Base-by-base conservation (phyloP, 306 rosid genomes). In the Trifolium pratense region DNA sequence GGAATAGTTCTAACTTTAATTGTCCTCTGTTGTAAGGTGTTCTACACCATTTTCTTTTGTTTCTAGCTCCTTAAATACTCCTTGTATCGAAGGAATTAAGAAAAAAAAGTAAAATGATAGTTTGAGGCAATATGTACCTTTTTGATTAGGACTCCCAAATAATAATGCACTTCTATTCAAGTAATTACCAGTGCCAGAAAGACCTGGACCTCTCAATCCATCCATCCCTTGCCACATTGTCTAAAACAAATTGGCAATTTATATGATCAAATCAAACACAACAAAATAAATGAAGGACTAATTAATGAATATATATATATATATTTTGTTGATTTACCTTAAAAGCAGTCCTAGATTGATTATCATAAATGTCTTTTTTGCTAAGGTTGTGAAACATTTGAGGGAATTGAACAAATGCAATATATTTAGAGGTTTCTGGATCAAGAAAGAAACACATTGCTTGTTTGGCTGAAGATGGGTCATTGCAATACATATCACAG, bases 381-480 rank as follows among this genome's bases (percentile, higher is more conserved):
- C 89, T 80, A 59, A 77, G 70, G 73, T 79, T 85, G 76, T 82
- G 79, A 68, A 82, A 86, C 78, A 82, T 77, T 61, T 86, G 89
- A 77, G 89, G 89, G 83, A 83, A 86, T 66, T 86, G 89, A 61
- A 78, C 86, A 36, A 87, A 71, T 34, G 87, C 73, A 36, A 51
- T 77, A 52, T 39, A 7, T 29, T 78, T 64, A 51, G 80, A 76
- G 6, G 80, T 13, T 20, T 85, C 55, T 6, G 84, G 81, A 73
- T 86, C 89, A 72, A 90, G 96, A 16, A 77, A 89, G 85, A 90
- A 85, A 53, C 93, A 90, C 90, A 86, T 80, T 9, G 96, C 96
- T 85, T 84, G 89, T 39, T 81, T 75, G 21, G 86, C 90, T 5
- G 91, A 88, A 29, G 88, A 75, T 56, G 96, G 87, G 17, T 88